These are phyloP conservation scores for Spathaspora passalidarum DNA, from an alignment of 805 yeast genomes.

Conservation along the genomic window DNA sequence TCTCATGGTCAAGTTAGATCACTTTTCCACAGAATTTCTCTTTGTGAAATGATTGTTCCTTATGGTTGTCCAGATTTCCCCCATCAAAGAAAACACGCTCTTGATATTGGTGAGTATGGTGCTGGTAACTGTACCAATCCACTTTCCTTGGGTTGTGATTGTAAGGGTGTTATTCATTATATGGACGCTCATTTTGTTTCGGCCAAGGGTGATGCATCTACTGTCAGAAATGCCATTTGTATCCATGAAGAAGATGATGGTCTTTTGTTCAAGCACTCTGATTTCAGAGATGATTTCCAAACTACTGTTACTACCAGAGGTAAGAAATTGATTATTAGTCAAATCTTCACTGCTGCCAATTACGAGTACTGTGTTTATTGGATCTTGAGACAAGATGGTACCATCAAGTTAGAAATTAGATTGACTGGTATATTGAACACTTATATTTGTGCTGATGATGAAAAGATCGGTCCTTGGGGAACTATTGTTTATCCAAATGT, in stretches of 20 bases:
- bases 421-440: conserved; percentile 84
- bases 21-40: conserved; percentile 72
- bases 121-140: conserved; percentile 86
- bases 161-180: conserved; percentile 83
- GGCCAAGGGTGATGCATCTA: conserved; percentile 64
- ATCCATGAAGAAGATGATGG: conserved; percentile 89
- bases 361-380: conserved; percentile 84
- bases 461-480: conserved; percentile 73
- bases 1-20: conserved; percentile 75
- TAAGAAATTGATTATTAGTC: conserved; percentile 68
- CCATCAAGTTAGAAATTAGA: conserved; percentile 74
- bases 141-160: conserved; percentile 74
- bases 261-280: conserved; percentile 74
- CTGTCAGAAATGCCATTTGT: conserved; percentile 75
- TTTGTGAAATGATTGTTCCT: conserved; percentile 83
- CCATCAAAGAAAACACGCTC: conserved; percentile 82
- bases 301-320: conserved; percentile 76
- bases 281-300: conserved; percentile 75
- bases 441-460: conserved; percentile 59
- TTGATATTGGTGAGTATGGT: conserved; percentile 86
- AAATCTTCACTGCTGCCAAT: conserved; percentile 84
- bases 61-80: conserved; percentile 78
- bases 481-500: conserved; percentile 76
- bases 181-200: conserved; percentile 74
- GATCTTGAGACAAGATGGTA: conserved; percentile 81